These are phyloP conservation scores for Leucogyrophana mollusca DNA, from an alignment of 768 basidiomycete genomes.

Conservation along the genomic window DNA sequence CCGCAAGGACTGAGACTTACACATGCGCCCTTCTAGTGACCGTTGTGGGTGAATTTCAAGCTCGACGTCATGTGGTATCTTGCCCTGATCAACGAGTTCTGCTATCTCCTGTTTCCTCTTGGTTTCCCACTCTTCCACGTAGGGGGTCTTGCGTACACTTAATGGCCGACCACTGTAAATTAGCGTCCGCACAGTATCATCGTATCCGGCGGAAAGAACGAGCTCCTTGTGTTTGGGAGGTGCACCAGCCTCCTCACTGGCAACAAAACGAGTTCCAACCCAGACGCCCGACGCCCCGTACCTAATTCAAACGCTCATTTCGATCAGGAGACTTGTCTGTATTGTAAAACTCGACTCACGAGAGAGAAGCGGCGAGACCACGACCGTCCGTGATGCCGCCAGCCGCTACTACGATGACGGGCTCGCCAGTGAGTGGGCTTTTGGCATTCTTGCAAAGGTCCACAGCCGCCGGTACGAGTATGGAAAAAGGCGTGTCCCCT, in stretches of 20 bases:
- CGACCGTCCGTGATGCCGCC: conserved; percentile 85
- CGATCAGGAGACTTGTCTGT: background rate
- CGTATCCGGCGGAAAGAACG: conserved; percentile 68
- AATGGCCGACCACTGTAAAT: conserved; percentile 80
- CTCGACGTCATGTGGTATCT: conserved; percentile 76
- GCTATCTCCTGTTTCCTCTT: conserved; percentile 58
- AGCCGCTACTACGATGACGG: conserved; percentile 77
- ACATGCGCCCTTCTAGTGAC: conserved; percentile 55
- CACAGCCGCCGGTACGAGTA: conserved; percentile 80
- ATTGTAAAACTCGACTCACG: conserved; percentile 41
- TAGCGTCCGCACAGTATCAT: conserved; percentile 69
- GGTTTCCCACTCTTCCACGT: conserved; percentile 76
- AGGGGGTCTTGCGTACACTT: conserved; percentile 78
- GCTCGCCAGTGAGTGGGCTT: conserved; percentile 77
- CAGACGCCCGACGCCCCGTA: conserved; percentile 86
- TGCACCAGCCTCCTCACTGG: conserved; percentile 77
- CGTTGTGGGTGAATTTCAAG: conserved; percentile 66
- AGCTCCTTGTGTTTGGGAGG: conserved; percentile 71
- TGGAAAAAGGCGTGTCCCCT: conserved; percentile 76
- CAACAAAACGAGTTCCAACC: conserved; percentile 88
- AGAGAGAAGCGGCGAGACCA: conserved; percentile 71
- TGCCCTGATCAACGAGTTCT: conserved; percentile 57
- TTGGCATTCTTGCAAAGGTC: conserved; percentile 69
- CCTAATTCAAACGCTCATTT: conserved; percentile 30
- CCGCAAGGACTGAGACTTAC: conserved; percentile 37